Evolutionary conservation across 805 yeast species (phyloP), one percentile per base, ranked within the genome.

Genomic region (Pichia membranifaciens): DNA sequence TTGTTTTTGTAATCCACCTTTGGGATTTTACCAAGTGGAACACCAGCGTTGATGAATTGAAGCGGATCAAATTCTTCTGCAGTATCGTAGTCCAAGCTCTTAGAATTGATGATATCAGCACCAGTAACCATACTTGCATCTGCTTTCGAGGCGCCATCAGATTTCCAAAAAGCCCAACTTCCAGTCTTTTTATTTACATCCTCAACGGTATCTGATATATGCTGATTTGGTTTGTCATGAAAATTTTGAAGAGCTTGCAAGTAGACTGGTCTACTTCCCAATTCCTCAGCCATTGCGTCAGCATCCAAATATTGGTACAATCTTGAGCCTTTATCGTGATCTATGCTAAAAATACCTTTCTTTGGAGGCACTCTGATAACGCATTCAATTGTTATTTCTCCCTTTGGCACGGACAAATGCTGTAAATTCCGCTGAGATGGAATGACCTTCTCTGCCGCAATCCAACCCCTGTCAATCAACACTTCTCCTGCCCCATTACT

Each of bases 391-490:
- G 80, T 80, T 35, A 87, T 84, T 49, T 76, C 82, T 1, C 87
- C 90, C 50, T 70, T 67, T 0, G 96, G 96, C 49, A 84, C 60
- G 1, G 95, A 81, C 50, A 86, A 69, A 61, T 85, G 88, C 20
- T 77, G 74, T 48, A 90, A 71, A 12, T 66, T 66, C 49, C 78
- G 85, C 56, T 54, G 71, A 54, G 48, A 73, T 50, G 72, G 95
- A 62, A 66, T 64, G 46, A 79, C 77, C 51, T 78, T 79, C 13
- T 79, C 85, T 54, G 84, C 88, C 22, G 78, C 69, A 40, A 93
- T 79, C 95, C 97, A 93, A 15, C 99, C 99, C 54, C 99, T 76
- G 62, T 87, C 95, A 25, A 93, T 75, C 45, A 93, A 69, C 16
- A 93, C 70, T 45, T 86, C 90, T 41, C 82, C 76, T 2, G 89